Conservation (phyloP, 495 filamentous ascomycete species). For the Viridothelium virens region DNA sequence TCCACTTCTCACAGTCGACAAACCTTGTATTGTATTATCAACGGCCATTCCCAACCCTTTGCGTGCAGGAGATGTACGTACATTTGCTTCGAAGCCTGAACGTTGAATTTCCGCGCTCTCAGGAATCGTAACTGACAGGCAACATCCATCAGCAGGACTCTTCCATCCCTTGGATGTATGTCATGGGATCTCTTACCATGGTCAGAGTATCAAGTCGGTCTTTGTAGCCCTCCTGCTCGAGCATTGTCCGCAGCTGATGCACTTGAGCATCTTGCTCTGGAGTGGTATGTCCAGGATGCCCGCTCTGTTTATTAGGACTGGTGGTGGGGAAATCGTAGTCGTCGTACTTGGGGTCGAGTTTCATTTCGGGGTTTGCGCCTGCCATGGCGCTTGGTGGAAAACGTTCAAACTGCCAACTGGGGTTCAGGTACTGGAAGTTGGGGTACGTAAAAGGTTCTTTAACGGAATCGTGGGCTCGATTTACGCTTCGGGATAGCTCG, state of each 20-base stretch:
- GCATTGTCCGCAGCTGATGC: slow-evolving; percentile 68
- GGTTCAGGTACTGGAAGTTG: not conserved
- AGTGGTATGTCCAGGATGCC: slow-evolving; percentile 86
- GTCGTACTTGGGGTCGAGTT: slow-evolving; percentile 85
- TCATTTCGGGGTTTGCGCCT: slow-evolving; percentile 35
- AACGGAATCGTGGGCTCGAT: not conserved
- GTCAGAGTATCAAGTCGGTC: slow-evolving; percentile 86
- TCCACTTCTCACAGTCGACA: slow-evolving; percentile 82
- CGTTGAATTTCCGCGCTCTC: slow-evolving; percentile 90
- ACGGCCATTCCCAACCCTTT: not conserved
- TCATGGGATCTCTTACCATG: slow-evolving; percentile 46
- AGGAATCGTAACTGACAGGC: slow-evolving; percentile 68
- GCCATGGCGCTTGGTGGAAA: not conserved
- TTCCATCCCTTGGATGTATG: not conserved
- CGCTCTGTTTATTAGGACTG: slow-evolving; percentile 56
- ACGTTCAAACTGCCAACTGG: not conserved
- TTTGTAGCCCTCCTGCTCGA: slow-evolving; percentile 77
- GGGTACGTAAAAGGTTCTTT: not conserved
- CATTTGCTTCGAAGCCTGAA: slow-evolving; percentile 77
- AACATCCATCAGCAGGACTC: not conserved
- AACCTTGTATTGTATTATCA: slow-evolving; percentile 55
- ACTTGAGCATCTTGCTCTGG: slow-evolving; percentile 85
- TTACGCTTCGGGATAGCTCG: not conserved
- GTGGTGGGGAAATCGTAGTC: slow-evolving; percentile 87
- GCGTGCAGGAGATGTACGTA: slow-evolving; percentile 38